Percentiles rank a stretch among this genome's conserved stretches.
Evolutionary conservation across 2,329 filamentous ascomycete species (phyloP).

Genomic region (Alternaria sp.): DNA sequence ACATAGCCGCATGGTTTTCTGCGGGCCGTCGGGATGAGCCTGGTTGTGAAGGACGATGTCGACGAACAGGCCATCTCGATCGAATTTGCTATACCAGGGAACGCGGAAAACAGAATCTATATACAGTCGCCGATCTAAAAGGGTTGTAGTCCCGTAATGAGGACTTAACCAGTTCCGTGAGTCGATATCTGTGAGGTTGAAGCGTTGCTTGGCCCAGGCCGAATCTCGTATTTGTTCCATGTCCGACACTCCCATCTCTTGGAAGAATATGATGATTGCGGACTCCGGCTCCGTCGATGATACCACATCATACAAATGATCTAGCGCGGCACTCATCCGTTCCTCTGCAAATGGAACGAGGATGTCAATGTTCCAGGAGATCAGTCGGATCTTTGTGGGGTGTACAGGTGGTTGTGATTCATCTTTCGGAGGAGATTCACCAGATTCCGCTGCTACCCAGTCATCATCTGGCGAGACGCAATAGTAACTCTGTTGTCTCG

Average conservation of each 20-base stretch:
- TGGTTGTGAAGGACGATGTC: slow-evolving; percentile 52
- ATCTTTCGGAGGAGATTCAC: not conserved
- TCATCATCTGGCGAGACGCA: not conserved
- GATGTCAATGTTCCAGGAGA: slow-evolving; percentile 62
- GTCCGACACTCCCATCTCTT: slow-evolving; percentile 61
- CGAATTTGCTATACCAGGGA: slow-evolving; percentile 60
- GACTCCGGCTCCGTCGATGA: slow-evolving; percentile 21
- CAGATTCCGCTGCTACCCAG: not conserved
- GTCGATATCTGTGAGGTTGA: slow-evolving; percentile 60
- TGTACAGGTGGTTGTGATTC: slow-evolving; percentile 3
- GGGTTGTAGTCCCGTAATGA: slow-evolving; percentile 62
- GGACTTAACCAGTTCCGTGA: slow-evolving; percentile 55
- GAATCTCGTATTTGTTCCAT: slow-evolving; percentile 55
- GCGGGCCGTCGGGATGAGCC: not conserved
- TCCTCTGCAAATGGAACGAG: slow-evolving; percentile 48
- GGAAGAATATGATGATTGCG: slow-evolving; percentile 59
- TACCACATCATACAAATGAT: slow-evolving; percentile 48
- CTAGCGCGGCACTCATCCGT: slow-evolving; percentile 54
- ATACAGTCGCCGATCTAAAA: slow-evolving; percentile 59
- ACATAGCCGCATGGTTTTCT: slow-evolving; percentile 57
- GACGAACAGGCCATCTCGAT: slow-evolving; percentile 64
- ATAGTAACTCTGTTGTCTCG: slow-evolving; percentile 20
- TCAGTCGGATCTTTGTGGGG: slow-evolving; percentile 36
- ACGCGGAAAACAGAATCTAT: slow-evolving; percentile 61
- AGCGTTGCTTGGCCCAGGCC: slow-evolving; percentile 59